Base-by-base conservation (phyloP, 495 filamentous ascomycete genomes). In the Hypoxylon lenormandii region DNA sequence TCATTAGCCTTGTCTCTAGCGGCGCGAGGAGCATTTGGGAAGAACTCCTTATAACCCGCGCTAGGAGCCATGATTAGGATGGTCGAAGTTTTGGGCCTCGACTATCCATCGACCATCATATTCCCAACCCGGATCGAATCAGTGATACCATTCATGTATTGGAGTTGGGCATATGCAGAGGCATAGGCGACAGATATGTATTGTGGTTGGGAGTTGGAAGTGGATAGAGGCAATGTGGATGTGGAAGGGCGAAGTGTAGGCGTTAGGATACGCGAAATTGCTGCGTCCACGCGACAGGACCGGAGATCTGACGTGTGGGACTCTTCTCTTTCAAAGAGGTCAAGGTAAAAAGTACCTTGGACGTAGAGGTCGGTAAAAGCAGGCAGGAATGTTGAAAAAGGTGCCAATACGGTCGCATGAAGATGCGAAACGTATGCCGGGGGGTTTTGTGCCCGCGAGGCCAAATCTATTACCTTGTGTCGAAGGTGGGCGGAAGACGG, bases 41-140 rank as follows among this genome's bases (percentile, higher is more conserved):
- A 97, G 84, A 93, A 96, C 79, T 93, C 88, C 77, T 91, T 91
- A 86, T 92, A 95, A 76, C 91, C 88, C 83, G 91, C 90, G 72
- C 79, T 82, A 55, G 88, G 84, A 73, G 90, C 87, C 83, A 92
- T 91, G 91, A 92, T 92, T 77, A 80, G 82, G 77, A 78, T 66
- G 70, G 72, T 75, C 67, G 70, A 76, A 69, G 74, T 75, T 74
- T 73, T 73, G 74, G 79, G 77, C 79, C 74, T 62, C 79, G 78
- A 72, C 79, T 80, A 76, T 76, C 78, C 79, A 80, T 79, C 82
- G 75, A 82, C 81, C 83, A 83, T 83, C 83, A 82, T 86, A 79
- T 82, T 81, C 81, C 75, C 74, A 33, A 74, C 76, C 66, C 57
- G 76, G 64, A 49, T 70, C 77, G 72, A 70, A 61, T 74, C 69